Percentiles rank a stretch among this genome's conserved stretches.
Evolutionary conservation across 371 early-diverging fungal genomes (phyloP).

Genomic region (Mortierella sp.): DNA sequence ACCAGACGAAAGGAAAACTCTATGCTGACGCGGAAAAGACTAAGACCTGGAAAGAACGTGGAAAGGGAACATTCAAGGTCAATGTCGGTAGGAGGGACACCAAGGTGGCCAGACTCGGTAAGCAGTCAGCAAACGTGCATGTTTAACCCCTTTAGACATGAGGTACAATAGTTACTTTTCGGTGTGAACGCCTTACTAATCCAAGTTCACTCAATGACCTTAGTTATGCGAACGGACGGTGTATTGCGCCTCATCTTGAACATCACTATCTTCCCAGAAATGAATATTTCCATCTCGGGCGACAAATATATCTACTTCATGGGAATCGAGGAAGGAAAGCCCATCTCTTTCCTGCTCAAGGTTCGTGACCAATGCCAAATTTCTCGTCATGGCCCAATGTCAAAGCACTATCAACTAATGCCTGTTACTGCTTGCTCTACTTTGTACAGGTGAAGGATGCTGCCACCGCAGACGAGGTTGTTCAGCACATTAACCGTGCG

Average conservation of each 20-base stretch:
- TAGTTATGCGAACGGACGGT: slow-evolving; percentile 56
- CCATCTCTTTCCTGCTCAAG: slow-evolving; percentile 48
- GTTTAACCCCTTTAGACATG: not conserved
- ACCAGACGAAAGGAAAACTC: slow-evolving; percentile 48
- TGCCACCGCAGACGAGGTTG: slow-evolving; percentile 21
- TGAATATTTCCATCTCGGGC: slow-evolving; percentile 46
- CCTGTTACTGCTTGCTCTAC: not conserved
- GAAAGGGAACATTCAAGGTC: slow-evolving; percentile 54
- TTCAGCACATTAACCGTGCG: slow-evolving; percentile 31
- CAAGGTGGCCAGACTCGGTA: slow-evolving; percentile 47
- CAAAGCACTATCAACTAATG: not conserved
- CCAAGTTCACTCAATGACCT: not conserved
- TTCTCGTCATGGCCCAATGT: not conserved
- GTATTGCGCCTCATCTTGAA: slow-evolving; percentile 51
- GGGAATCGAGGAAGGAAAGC: slow-evolving; percentile 46
- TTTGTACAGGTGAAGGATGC: slow-evolving; percentile 46
- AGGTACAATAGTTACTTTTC: not conserved
- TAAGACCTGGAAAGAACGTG: slow-evolving; percentile 52
- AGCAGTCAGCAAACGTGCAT: not conserved
- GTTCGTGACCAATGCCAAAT: slow-evolving; percentile 12
- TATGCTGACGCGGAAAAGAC: slow-evolving; percentile 48
- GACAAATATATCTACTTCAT: slow-evolving; percentile 55
- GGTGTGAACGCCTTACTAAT: not conserved
- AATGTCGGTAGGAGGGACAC: slow-evolving; percentile 40
- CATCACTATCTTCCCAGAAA: slow-evolving; percentile 42